Evolutionary conservation across 2,329 filamentous ascomycete genomes (phyloP).

Genomic region (Colletotrichum sp.): DNA sequence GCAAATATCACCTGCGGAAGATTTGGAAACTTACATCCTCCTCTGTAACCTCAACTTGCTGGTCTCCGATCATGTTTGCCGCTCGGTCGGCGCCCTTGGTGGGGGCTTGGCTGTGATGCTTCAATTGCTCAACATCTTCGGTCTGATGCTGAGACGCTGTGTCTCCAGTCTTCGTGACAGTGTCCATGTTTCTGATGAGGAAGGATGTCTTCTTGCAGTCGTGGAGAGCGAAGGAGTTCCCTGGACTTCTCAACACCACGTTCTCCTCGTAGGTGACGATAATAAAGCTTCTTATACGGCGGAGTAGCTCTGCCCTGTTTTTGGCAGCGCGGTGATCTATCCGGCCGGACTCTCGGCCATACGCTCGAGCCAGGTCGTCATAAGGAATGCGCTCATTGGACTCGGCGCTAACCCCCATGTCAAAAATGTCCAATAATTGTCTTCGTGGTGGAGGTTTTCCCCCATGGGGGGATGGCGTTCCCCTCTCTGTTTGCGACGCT

Average conservation of each 20-base stretch:
- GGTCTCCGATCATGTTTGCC: conserved; percentile 18
- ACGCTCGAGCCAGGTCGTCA: background rate
- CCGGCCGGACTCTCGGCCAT: background rate
- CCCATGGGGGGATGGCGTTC: background rate
- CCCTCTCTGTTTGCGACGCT: background rate
- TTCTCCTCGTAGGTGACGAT: background rate
- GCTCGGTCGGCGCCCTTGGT: conserved; percentile 9
- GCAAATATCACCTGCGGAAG: background rate
- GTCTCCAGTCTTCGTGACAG: background rate
- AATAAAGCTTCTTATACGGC: background rate
- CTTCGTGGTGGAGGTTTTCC: background rate
- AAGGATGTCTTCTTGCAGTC: background rate
- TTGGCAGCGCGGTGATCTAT: background rate
- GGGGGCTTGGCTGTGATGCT: background rate
- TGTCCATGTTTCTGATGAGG: background rate
- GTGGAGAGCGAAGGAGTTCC: background rate
- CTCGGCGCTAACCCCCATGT: background rate
- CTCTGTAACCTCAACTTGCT: conserved; percentile 32
- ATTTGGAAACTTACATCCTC: conserved; percentile 32
- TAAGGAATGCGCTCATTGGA: background rate
- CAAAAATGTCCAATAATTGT: background rate
- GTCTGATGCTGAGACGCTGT: background rate
- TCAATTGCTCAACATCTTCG: conserved; percentile 14
- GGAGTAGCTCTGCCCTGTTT: background rate
- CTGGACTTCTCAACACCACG: background rate